Conservation (phyloP, 371 early-diverging fungal genomes). For the Homolaphlyctis polyrhiza region DNA sequence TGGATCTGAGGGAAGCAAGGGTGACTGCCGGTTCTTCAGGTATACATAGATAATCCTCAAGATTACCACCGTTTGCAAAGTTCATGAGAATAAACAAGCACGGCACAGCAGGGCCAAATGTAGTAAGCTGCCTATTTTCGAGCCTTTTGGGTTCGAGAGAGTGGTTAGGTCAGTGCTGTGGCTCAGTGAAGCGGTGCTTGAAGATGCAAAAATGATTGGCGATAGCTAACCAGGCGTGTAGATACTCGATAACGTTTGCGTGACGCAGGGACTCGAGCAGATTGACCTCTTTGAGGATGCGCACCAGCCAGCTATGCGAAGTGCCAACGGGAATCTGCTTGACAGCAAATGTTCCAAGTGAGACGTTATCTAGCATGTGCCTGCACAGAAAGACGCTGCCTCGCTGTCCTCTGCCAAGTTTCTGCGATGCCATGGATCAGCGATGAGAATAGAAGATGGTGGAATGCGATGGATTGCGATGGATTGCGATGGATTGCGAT, state of each 20-base stretch:
- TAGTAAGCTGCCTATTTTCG: conserved; percentile 71
- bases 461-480: no score
- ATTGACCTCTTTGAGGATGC: conserved; percentile 92
- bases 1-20: no score
- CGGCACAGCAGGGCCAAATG: conserved; percentile 87
- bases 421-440: no score
- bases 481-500: no score
- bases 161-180: no score
- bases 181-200: no score
- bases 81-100: conserved; percentile 96
- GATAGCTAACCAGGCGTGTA: conserved; percentile 31
- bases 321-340: conserved; percentile 92
- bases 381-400: conserved; percentile 90
- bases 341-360: conserved; percentile 72
- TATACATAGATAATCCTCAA: conserved; percentile 87
- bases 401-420: conserved; percentile 84
- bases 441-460: no score
- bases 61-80: conserved; percentile 92
- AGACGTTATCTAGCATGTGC: conserved; percentile 70
- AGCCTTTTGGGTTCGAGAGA: conserved; percentile 55
- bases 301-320: conserved; percentile 83
- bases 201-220: conserved; percentile 9
- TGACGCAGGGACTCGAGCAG: conserved; percentile 82
- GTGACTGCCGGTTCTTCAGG: no score
- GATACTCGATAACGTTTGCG: conserved; percentile 85